phyloP scores from a whole-genome alignment of 768 basidiomycete species.

The Rhodosporidiobolus sp. region DNA sequence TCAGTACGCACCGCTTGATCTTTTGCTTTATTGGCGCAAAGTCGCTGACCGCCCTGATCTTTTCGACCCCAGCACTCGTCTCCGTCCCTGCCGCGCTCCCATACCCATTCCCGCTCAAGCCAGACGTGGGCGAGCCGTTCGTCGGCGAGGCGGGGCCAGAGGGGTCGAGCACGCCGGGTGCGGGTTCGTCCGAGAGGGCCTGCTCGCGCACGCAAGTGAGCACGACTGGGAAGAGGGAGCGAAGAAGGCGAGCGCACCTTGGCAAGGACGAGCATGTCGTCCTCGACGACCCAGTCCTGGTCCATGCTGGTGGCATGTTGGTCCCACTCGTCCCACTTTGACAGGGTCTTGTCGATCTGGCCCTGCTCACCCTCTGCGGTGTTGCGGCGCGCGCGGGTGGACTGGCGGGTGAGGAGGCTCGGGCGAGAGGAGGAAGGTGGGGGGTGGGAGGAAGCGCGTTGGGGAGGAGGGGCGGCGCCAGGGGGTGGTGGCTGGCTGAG shows the following conservation, averaged over 20 bases:
- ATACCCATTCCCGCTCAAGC: not conserved
- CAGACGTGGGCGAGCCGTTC: not conserved
- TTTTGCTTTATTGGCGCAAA: conserved; percentile 76
- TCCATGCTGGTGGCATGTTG: conserved; percentile 18
- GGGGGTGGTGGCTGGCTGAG: too few species aligned
- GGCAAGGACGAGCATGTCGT: conserved; percentile 27
- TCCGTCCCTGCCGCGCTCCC: too few species aligned
- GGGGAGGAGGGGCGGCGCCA: too few species aligned
- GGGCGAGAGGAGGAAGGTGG: too few species aligned
- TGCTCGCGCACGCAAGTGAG: not conserved
- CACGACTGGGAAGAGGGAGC: not conserved
- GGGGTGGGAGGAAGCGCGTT: too few species aligned
- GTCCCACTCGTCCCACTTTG: conserved; percentile 16
- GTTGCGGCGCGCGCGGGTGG: too few species aligned
- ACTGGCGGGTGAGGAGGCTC: too few species aligned
- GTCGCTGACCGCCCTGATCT: conserved; percentile 72
- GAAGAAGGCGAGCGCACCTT: not conserved
- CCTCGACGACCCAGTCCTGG: conserved; percentile 25
- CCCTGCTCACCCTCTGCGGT: too few species aligned
- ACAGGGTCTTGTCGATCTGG: too few species aligned
- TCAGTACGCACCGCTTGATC: conserved; percentile 15
- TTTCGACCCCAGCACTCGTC: conserved; percentile 9
- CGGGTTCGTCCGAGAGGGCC: conserved; percentile 25
- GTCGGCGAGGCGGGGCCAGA: not conserved
- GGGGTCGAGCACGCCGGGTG: not conserved